phyloP scores from a whole-genome alignment of 768 basidiomycete genomes.

The Agrocybe chaxingu region DNA sequence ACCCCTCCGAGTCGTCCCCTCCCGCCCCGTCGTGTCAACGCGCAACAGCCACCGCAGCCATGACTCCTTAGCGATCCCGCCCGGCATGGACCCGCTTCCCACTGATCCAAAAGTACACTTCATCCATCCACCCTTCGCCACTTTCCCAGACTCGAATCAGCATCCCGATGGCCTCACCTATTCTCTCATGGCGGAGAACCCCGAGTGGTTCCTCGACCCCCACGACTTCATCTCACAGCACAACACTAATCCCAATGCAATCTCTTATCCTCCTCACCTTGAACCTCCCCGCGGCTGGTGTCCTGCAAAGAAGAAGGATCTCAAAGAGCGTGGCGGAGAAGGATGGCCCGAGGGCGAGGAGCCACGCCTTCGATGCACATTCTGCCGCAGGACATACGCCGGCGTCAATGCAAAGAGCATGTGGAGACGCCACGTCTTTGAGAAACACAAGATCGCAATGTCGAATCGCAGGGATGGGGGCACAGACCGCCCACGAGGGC shows the following conservation, averaged over 20 bases:
- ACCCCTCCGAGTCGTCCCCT: too few species aligned
- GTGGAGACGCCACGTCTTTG: conserved; percentile 87
- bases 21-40: conserved; percentile 18
- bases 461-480: conserved; percentile 74
- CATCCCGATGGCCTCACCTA: conserved; percentile 71
- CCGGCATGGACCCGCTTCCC: conserved; percentile 65
- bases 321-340: conserved; percentile 64
- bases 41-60: conserved; percentile 30
- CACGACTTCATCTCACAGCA: conserved; percentile 55
- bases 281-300: conserved; percentile 88
- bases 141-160: conserved; percentile 59
- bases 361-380: conserved; percentile 77
- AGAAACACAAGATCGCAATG: conserved; percentile 91
- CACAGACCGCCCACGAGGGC: conserved; percentile 56
- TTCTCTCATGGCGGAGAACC: conserved; percentile 67
- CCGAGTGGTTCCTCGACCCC: conserved; percentile 77
- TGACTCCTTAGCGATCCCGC: conserved; percentile 41
- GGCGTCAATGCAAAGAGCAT: conserved; percentile 90
- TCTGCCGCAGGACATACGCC: conserved; percentile 79
- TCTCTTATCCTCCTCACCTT: conserved; percentile 71
- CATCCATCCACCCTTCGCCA: conserved; percentile 70
- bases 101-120: conserved; percentile 67
- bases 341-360: conserved; percentile 82
- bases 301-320: conserved; percentile 78
- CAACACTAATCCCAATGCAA: conserved; percentile 46